Base-by-base conservation (phyloP, 2,329 filamentous ascomycete genomes). In the Colletotrichum sp. region DNA sequence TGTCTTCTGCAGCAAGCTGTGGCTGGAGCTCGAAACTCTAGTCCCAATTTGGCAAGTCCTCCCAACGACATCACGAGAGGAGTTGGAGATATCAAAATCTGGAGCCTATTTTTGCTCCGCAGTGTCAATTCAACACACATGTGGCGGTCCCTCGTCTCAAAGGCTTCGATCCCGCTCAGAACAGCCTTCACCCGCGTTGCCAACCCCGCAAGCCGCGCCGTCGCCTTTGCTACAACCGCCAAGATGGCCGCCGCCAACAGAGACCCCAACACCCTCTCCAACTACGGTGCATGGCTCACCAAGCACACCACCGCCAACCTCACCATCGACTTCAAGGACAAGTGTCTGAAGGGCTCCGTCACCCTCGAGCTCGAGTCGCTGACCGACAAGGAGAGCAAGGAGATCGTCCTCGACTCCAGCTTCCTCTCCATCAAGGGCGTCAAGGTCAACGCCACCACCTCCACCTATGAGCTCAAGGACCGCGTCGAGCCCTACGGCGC, bases 261-360 rank as follows among this genome's bases (percentile, higher is more conserved):
- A 81, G 96, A 99, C 86, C 96, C 96, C 69, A 98, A 96, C 84
- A 98, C 97, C 30, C 87, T 97, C 75, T 94, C 95, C 83, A 99
- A 99, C 88, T 98, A 98, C 86, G 93, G 95, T 84, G 93, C 94
- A 72, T 98, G 95, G 93, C 89, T 92, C 77, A 98, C 95, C 21
- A 93, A 90, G 83, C 96, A 98, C 87, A 97, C 95, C 24, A 93
- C 92, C 24, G 94, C 95, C 74, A 92, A 94, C 84, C 92, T 98
- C 81, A 92, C 92, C 79, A 93, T 99, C 80, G 93, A 98, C 81
- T 99, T 99, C 84, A 91, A 94, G 76, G 89, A 92, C 82, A 95
- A 95, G 88, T 90, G 91, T 71, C 90, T 99, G 78, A 91, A 90
- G 76, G 97, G 97, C 28, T 93, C 91, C 78, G 95, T 98, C 28